Evolutionary conservation across 1,284 basidiomycete species (phyloP).

Genomic region (Leccinum ponderosum): DNA sequence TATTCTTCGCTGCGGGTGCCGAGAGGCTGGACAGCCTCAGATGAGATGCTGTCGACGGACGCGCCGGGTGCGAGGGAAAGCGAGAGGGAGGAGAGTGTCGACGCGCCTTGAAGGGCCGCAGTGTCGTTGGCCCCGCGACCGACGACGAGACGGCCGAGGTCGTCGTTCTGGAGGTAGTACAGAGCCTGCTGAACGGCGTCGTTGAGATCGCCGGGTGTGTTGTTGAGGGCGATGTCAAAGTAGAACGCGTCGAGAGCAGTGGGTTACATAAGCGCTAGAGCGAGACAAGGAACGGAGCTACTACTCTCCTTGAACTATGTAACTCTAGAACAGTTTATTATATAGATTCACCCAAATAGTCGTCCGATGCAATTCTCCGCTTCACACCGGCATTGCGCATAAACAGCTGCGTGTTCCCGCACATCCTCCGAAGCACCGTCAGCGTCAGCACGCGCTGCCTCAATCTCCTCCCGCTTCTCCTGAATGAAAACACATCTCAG

Average conservation of each 20-base stretch:
- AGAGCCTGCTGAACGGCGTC: constrained; percentile 44
- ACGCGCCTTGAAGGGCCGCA: constrained; percentile 30
- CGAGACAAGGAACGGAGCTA: too few species aligned
- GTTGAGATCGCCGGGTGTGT: constrained; percentile 44
- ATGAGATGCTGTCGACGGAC: constrained; percentile 43
- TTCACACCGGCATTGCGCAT: constrained; percentile 55
- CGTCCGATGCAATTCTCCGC: constrained; percentile 47
- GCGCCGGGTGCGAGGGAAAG: constrained; percentile 42
- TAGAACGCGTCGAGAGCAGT: constrained; percentile 41
- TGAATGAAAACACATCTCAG: constrained; percentile 4
- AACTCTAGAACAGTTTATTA: neutral
- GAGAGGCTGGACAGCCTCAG: constrained; percentile 56
- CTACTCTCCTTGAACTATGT: too few species aligned
- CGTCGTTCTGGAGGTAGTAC: constrained; percentile 45
- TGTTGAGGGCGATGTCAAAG: constrained; percentile 41
- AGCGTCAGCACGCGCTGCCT: constrained; percentile 3
- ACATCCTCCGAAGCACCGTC: constrained; percentile 5
- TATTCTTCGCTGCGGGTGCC: constrained; percentile 68
- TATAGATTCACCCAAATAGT: constrained; percentile 13
- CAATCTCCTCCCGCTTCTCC: constrained; percentile 24
- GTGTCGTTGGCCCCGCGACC: constrained; percentile 48
- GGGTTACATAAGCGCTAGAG: too few species aligned
- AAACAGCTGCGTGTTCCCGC: constrained; percentile 40
- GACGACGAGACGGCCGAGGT: constrained; percentile 50
- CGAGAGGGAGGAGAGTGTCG: constrained; percentile 36